These are phyloP conservation scores for Vanrija pseudolonga DNA, from an alignment of 1,284 basidiomycete genomes.

Conservation along the genomic window DNA sequence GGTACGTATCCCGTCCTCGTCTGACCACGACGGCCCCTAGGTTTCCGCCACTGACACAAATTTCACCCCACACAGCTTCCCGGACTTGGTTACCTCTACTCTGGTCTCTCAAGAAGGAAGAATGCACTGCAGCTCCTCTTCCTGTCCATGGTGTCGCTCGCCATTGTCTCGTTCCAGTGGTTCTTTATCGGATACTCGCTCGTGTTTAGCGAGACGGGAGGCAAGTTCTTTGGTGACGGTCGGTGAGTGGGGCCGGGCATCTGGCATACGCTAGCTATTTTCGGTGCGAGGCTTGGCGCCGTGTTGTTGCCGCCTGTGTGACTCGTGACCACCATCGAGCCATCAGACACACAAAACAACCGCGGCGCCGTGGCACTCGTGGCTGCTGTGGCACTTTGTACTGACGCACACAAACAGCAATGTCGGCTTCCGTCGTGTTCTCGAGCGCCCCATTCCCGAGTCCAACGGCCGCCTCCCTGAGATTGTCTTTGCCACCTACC, in stretches of 20 bases:
- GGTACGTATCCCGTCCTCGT: slow-evolving; percentile 22
- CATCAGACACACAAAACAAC: no score
- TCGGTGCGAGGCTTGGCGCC: no score
- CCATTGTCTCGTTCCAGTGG: slow-evolving; percentile 76
- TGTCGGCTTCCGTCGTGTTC: slow-evolving; percentile 61
- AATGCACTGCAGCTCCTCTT: slow-evolving; percentile 55
- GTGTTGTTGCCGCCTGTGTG: no score
- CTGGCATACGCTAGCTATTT: no score
- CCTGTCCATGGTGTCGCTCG: slow-evolving; percentile 63
- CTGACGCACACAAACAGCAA: slow-evolving; percentile 31
- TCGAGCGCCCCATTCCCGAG: slow-evolving; percentile 70
- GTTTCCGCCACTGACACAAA: background rate
- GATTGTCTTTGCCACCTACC: slow-evolving; percentile 73
- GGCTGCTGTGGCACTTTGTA: background rate
- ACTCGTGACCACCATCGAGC: no score
- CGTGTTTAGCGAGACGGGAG: slow-evolving; percentile 68
- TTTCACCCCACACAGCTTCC: slow-evolving; percentile 52
- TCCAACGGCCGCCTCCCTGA: slow-evolving; percentile 55
- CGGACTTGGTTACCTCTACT: slow-evolving; percentile 75
- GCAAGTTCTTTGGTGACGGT: slow-evolving; percentile 61
- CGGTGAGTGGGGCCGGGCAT: slow-evolving; percentile 16
- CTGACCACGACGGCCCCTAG: background rate
- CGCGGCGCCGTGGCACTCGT: no score
- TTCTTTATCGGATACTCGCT: slow-evolving; percentile 81
- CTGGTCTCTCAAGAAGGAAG: slow-evolving; percentile 71